Evolutionary conservation across 768 basidiomycete genomes (phyloP), one percentile per base, ranked within the genome.

Genomic region (Pleurotus eryngii): DNA sequence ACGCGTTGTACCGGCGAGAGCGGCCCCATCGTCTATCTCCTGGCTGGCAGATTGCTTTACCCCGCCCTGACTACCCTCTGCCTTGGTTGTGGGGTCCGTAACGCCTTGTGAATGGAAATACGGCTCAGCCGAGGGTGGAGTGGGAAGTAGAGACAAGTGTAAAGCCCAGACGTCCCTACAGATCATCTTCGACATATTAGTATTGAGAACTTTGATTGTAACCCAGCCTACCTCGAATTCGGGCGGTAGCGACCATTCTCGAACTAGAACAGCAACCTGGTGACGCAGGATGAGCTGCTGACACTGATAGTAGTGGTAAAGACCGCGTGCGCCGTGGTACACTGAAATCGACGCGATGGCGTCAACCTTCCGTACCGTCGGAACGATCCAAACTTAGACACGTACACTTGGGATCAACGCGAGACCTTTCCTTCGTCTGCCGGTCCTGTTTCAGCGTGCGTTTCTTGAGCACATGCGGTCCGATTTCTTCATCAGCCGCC

Each of bases 161-260:
- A 91, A 72, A 0, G 83, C 80, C 92, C 92, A 94, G n/a, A 90
- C 57, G 64, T 94, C 92, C 63, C 85, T 79, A 66, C 90, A 93
- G 26, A 91, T 71, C 20, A 79, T 70, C 92, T 94, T 55, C 12
- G 17, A 17, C 17, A 27, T 42, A 56, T 45, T n/a, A 45, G 42
- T 45, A 45, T n/a, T 6, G 45, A 39, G 5, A 53, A 53, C 39
- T 40, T 37, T 53, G 38, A 55, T 39, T 39, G 9, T 15, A 22
- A 43, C 63, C 56, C 11, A 50, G 15, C 75, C 49, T 57, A 90
- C 92, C 81, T 93, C 92, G 59, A 92, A 90, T 65, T 92, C 89
- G 0, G 76, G 66, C 5, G 92, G 92, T 18, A 95, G 75, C n/a
- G 74, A 68, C 92, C 92, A 94, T 8, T 83, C 62, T 11, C 65